Percentiles rank a stretch among this genome's conserved stretches.
phyloP scores from a whole-genome alignment of 2,329 filamentous ascomycete species.

The Epichloe aotearoae region DNA sequence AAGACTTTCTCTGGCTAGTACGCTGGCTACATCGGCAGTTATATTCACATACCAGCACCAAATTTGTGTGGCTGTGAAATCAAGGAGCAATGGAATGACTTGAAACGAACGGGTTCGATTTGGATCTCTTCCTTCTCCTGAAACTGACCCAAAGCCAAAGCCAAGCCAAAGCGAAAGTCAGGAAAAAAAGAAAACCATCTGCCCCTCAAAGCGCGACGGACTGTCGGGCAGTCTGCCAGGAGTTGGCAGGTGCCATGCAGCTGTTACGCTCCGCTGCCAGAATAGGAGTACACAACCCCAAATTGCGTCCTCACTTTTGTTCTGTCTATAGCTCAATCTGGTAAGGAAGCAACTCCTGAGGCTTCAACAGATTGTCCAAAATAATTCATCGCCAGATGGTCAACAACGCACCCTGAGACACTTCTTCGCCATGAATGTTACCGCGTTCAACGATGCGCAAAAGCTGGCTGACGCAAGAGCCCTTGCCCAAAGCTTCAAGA shows the following conservation, averaged over 20 bases:
- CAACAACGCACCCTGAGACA: neutral
- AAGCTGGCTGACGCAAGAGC: conserved; percentile 16
- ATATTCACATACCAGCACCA: no score
- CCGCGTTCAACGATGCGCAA: conserved; percentile 12
- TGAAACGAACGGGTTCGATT: no score
- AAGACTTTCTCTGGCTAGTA: neutral
- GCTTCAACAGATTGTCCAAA: neutral
- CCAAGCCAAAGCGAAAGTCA: neutral
- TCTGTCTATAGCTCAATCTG: neutral
- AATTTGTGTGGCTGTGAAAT: no score
- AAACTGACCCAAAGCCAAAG: no score
- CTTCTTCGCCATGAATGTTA: conserved; percentile 6
- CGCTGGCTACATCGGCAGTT: neutral
- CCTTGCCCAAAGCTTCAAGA: conserved; percentile 15
- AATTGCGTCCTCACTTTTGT: neutral
- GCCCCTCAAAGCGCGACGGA: neutral
- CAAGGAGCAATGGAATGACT: no score
- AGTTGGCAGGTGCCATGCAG: conserved; percentile 5
- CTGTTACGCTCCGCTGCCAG: neutral
- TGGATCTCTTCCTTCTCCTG: no score
- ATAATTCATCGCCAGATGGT: neutral
- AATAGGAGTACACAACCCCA: neutral
- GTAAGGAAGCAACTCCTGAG: neutral
- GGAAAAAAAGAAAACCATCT: neutral
- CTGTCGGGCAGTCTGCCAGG: neutral